phyloP scores from a whole-genome alignment of 1,139 yeast species.

The Hyphopichia buzzinii region DNA sequence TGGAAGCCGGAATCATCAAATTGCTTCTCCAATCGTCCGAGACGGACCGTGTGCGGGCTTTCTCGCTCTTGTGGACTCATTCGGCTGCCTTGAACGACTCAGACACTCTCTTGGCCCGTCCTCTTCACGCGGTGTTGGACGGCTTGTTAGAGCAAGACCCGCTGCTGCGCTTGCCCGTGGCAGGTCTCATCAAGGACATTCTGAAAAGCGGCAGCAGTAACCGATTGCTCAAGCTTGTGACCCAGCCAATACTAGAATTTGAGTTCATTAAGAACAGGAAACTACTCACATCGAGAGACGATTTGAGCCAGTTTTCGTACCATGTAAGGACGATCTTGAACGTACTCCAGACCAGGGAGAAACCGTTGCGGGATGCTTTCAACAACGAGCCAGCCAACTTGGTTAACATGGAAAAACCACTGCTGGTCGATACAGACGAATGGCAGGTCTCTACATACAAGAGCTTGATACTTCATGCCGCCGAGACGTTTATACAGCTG shows the following conservation, averaged over 20 bases:
- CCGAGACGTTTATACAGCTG: conserved; percentile 43
- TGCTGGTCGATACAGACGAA: conserved; percentile 32
- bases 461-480: conserved; percentile 46
- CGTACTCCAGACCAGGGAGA: conserved; percentile 46
- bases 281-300: conserved; percentile 38
- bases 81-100: conserved; percentile 43
- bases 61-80: conserved; percentile 62
- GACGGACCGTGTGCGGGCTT: conserved; percentile 42
- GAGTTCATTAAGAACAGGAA: conserved; percentile 25
- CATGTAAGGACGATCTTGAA: conserved; percentile 50
- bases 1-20: conserved; percentile 60
- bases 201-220: conserved; percentile 55
- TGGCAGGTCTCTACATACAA: conserved; percentile 67
- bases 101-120: conserved; percentile 52
- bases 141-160: conserved; percentile 46
- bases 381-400: conserved; percentile 56
- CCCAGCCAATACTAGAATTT: conserved; percentile 47
- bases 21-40: conserved; percentile 41
- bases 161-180: conserved; percentile 43
- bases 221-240: conserved; percentile 56
- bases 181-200: conserved; percentile 56
- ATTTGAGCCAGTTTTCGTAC: conserved; percentile 58
- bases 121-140: conserved; percentile 69
- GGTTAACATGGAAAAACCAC: conserved; percentile 40
- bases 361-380: conserved; percentile 44